phyloP scores from a whole-genome alignment of 2,329 filamentous ascomycete species.

The Aspergillus tanneri region DNA sequence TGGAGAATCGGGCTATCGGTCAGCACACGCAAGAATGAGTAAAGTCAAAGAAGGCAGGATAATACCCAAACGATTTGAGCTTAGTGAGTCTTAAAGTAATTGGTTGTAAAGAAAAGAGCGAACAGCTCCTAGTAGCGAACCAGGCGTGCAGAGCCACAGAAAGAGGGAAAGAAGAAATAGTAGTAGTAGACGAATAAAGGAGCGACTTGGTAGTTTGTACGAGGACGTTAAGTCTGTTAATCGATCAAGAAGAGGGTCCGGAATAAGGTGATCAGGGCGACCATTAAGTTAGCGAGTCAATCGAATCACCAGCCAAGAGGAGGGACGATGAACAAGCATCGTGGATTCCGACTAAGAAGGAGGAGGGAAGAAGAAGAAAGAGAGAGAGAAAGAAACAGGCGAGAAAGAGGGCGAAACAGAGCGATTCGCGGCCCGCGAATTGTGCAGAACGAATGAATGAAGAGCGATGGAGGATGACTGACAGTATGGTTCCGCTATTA shows the following conservation, averaged over 20 bases:
- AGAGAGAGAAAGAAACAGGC: conserved; percentile 1
- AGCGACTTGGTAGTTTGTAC: conserved; percentile 13
- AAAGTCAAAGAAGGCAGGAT: background rate
- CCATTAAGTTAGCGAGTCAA: conserved; percentile 12
- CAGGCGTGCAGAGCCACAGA: conserved; percentile 7
- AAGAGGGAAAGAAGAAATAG: conserved; percentile 6
- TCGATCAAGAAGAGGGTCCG: background rate
- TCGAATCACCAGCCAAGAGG: conserved; percentile 10
- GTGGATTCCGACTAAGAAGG: conserved; percentile 7
- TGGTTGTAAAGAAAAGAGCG: conserved; percentile 9
- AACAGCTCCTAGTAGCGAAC: conserved; percentile 15
- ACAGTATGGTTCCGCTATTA: background rate
- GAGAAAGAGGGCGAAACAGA: conserved; percentile 1
- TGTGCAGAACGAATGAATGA: too few relatives aligned
- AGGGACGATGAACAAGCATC: conserved; percentile 18
- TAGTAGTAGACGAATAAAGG: conserved; percentile 18
- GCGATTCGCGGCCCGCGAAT: too few relatives aligned
- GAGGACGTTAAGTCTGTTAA: background rate
- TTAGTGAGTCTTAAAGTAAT: background rate
- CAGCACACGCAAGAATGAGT: too few relatives aligned
- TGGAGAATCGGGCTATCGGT: too few relatives aligned
- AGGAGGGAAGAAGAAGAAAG: conserved; percentile 3
- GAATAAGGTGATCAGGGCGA: conserved; percentile 2
- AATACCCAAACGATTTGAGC: background rate
- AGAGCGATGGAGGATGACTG: conserved; percentile 4